Evolutionary conservation across 768 basidiomycete species (phyloP), one percentile per base, ranked within the genome.

Genomic region (Leccinum imitatum): DNA sequence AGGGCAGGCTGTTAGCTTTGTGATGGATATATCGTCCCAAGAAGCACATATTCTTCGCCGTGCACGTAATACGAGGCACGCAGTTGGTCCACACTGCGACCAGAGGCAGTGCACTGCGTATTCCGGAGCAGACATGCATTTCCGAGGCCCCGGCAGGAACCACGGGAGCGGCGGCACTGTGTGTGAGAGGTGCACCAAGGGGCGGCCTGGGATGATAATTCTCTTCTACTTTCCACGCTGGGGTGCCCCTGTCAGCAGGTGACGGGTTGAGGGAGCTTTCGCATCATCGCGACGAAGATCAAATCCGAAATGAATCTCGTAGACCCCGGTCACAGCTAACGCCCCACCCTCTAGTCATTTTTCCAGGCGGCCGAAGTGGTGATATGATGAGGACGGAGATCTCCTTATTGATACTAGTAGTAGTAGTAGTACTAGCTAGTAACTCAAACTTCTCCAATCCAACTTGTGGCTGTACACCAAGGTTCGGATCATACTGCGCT

Each of bases 251-350:
- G 68, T 72, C 61, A 61, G 51, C 59, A 53, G 56, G 50, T 64
- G 41, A 39, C 52, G 46, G 46, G 53, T 50, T 63, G 56, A 64
- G 37, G 57, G 33, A 53, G 55, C 59, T 60, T 60, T 48, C 57
- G 50, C 67, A 62, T 57, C 71, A 71, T 69, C 65, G 62, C 59
- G 64, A 69, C 64, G 62, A 67, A 63, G 71, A 68, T 71, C 63
- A 62, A 51, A 68, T 62, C 59, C 57, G 53, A 57, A 61, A 64
- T 47, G 53, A 35, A 17, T 11, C 51, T 33, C 50, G 19, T 3
- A 31, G 62, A 69, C 69, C 69, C 69, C 69, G 59, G 54, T 0
- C 54, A 71, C 69, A 31, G 56, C 46, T 25, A 54, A 14, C 57
- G 25, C 33, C 33, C 3, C 25, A 15, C 4, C 25, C 15, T 21